Percentiles rank a stretch among this genome's conserved stretches.
These are phyloP conservation scores for Collybia mongolica DNA, from an alignment of 768 basidiomycete genomes.

Conservation along the genomic window DNA sequence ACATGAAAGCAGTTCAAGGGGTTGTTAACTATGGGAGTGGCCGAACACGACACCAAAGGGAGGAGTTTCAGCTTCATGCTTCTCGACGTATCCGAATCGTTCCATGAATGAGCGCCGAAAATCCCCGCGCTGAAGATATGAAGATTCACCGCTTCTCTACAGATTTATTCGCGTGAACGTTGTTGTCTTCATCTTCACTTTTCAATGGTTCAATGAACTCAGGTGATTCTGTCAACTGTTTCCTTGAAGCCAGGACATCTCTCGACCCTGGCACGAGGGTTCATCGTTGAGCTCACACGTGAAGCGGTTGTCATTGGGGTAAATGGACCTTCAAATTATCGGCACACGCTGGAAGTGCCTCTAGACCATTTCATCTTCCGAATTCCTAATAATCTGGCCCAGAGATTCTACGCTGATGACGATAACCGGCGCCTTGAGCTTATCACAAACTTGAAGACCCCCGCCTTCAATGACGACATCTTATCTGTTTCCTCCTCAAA, in stretches of 20 bases:
- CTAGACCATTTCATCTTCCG: conserved; percentile 55
- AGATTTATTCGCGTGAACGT: conserved; percentile 49
- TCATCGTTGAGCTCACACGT: conserved; percentile 70
- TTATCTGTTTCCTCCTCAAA: conserved; percentile 18
- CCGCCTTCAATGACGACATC: conserved; percentile 42
- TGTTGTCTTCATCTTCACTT: conserved; percentile 17
- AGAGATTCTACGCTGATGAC: conserved; percentile 79
- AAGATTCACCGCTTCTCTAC: conserved; percentile 81
- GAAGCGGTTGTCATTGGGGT: conserved; percentile 72
- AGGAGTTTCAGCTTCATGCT: conserved; percentile 61
- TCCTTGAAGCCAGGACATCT: conserved; percentile 87
- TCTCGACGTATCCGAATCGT: conserved; percentile 51
- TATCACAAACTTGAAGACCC: conserved; percentile 72
- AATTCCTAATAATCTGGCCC: conserved; percentile 87
- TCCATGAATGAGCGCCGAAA: conserved; percentile 19
- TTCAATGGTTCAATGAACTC: conserved; percentile 75
- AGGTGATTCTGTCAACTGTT: conserved; percentile 83
- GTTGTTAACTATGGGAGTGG: conserved; percentile 87
- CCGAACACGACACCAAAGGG: conserved; percentile 76
- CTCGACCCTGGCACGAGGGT: conserved; percentile 83
- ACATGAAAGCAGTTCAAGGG: conserved; percentile 46
- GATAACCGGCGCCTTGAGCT: conserved; percentile 67
- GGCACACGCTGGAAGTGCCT: conserved; percentile 31
- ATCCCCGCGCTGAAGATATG: conserved; percentile 26
- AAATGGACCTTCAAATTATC: conserved; percentile 64